Evolutionary conservation across 1,284 basidiomycete species (phyloP), one percentile per base, ranked within the genome.

Genomic region (Sphagnurus paluster): DNA sequence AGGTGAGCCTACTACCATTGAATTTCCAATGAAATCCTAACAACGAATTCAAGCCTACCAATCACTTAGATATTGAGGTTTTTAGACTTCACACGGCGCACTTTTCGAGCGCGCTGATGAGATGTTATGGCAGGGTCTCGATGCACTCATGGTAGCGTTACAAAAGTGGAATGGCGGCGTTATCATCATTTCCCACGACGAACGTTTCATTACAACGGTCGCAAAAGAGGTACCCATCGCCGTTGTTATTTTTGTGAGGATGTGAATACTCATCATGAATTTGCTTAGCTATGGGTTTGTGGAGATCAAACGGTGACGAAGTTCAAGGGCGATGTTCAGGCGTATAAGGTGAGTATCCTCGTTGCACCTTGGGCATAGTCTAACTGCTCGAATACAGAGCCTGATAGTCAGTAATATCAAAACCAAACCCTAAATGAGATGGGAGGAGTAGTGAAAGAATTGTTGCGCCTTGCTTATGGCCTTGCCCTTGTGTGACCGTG

Each of bases 131-230:
- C 49, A 86, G 82, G 96, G 95, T 80, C 77, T 99, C 48, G 97
- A 99, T 63, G 97, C 95, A 5, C 75, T 99, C 36, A 97, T 97
- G 84, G 70, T 79, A 17, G 97, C 93, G 0, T 70, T 99, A 55
- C 81, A 83, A 56, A 73, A 72, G 13, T 99, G 93, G 92, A 97
- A 97, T 60, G 97, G 97, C n/a, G 97, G 96, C 42, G 92, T 94
- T 7, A 91, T 94, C 51, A 73, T 93, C 53, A 93, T 97, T 57
- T 92, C 90, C 56, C 94, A 97, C 80, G 94, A 97, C 76, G 91
- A 94, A 64, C 74, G 89, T 42, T 94, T 96, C 66, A 93, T 96
- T 61, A 93, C 90, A 21, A 86, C 79, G 21, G 87, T 91, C 13
- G 87, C 87, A 1, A 79, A 77, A 62, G 84, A 90, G 73, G 89